Percentiles rank a stretch among this genome's conserved stretches.
phyloP scores from a whole-genome alignment of 2,329 filamentous ascomycete genomes.

The Trichoderma polysporum region DNA sequence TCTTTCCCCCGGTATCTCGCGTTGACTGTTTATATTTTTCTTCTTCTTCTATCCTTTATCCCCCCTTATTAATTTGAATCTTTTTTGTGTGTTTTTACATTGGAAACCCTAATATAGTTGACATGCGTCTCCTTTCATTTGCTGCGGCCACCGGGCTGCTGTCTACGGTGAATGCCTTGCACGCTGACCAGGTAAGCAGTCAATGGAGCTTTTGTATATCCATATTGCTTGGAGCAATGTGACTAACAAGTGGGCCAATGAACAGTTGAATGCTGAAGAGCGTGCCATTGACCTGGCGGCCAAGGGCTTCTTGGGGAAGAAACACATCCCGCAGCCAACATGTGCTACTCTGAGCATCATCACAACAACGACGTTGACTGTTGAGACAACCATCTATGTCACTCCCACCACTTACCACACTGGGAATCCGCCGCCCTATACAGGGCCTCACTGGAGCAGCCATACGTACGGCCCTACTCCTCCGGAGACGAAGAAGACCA shows the following conservation, averaged over 20 bases:
- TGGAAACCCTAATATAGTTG: neutral
- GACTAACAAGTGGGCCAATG: neutral
- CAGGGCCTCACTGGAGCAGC: neutral
- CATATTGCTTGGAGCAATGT: no score
- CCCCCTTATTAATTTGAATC: conserved; percentile 2
- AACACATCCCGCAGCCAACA: neutral
- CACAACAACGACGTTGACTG: conserved; percentile 30
- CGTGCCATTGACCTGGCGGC: neutral
- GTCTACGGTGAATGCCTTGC: conserved; percentile 30
- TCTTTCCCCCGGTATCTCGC: neutral
- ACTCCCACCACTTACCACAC: conserved; percentile 28
- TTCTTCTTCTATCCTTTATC: neutral
- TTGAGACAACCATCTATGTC: conserved; percentile 35
- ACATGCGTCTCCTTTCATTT: conserved; percentile 29
- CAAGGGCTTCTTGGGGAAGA: neutral
- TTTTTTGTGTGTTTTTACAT: neutral
- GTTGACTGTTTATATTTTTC: conserved; percentile 11
- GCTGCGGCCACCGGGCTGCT: conserved; percentile 31
- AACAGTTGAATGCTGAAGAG: neutral
- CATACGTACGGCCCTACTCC: neutral
- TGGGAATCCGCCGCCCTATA: neutral
- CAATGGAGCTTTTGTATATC: neutral
- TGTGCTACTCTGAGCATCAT: neutral
- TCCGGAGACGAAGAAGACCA: neutral
- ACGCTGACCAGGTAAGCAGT: conserved; percentile 20